Base-by-base conservation (phyloP, 768 basidiomycete species). In the Tricholoma bakamatsutake region DNA sequence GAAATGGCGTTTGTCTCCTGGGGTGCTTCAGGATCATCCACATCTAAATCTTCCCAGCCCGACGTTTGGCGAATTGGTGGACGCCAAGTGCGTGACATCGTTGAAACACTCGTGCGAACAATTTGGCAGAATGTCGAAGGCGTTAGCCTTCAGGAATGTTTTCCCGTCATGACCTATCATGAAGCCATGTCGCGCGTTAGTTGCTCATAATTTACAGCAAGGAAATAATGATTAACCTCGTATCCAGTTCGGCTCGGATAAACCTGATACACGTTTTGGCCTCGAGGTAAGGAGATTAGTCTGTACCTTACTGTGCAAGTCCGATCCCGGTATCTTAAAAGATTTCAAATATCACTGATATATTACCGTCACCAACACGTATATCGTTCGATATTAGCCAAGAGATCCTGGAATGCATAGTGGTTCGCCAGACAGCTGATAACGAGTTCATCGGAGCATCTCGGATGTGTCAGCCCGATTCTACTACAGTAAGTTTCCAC, bases 1-100 rank as follows among this genome's bases (percentile, higher is more conserved):
- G 95, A 98, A 73, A 95, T 97, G 90, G 93, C 89, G 2, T 98
- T 89, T 71, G 86, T 95, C 15, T 87, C 88, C 7, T 97, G 95
- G 85, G 87, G 87, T 30, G 62, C 68, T 51, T 52, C 66, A 43
- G 60, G 65, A 31, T 43, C 60, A 7, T 57, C 63, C 50, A 54
- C 58, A 39, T 58, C 64, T 33, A 54, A 57, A 39, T 58, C 64
- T 33, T 28, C 43, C 43, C 28, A 49, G 48, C 59, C 65, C 28
- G 70, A 79, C 55, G 56, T 59, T 9, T 98, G 95, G 95, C 77
- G 83, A 52, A 95, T 98, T 53, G 95, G 95, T 21, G 94, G 92
- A 15, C 68, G 67, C 24, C 84, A 97, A 76, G 85, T 98, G 42
- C 85, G 90, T 66, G 75, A 82, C 59, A 78, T 90, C 42, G 80